A percentile compares a stretch with the other conserved stretches of the same genome.
Conservation (phyloP, 78 protist species). For the Chrysochromulina parva region DNA sequence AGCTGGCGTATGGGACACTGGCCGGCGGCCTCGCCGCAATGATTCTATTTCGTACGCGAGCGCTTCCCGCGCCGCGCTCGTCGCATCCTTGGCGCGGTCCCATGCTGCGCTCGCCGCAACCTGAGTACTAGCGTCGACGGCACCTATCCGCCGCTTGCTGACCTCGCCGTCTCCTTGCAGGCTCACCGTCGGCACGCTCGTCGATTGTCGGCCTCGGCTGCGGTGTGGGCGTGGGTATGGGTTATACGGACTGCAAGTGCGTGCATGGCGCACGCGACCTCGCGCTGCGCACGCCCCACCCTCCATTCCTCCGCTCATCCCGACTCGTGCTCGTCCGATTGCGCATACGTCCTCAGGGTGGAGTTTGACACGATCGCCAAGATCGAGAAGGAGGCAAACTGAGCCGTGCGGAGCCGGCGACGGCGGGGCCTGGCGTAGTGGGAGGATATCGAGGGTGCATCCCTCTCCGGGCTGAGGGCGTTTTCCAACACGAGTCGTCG, state of each 20-base stretch:
- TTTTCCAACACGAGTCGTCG: too few species aligned
- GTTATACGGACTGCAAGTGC: slow-evolving; percentile 4
- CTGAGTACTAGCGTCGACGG: background rate
- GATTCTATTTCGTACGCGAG: slow-evolving; percentile 15
- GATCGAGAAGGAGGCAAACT: too few species aligned
- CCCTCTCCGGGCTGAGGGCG: too few species aligned
- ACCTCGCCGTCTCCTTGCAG: background rate
- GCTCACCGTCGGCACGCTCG: background rate
- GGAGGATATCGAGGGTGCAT: too few species aligned
- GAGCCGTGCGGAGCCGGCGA: too few species aligned
- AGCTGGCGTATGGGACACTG: slow-evolving; percentile 4
- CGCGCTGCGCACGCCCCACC: background rate
- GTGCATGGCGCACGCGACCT: background rate
- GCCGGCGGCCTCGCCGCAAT: background rate
- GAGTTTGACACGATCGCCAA: too few species aligned
- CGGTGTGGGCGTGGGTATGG: slow-evolving; percentile 7
- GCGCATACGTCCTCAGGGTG: too few species aligned
- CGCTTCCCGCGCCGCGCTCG: background rate
- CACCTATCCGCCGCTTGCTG: background rate
- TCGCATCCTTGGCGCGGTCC: background rate
- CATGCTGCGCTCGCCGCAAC: background rate
- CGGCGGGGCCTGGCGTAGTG: too few species aligned
- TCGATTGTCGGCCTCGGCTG: background rate
- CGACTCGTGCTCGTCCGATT: background rate
- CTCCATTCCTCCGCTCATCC: background rate